Percentiles rank a stretch among this genome's conserved stretches.
Conservation (phyloP, 805 yeast genomes). For the Starmerella scarabaei region DNA sequence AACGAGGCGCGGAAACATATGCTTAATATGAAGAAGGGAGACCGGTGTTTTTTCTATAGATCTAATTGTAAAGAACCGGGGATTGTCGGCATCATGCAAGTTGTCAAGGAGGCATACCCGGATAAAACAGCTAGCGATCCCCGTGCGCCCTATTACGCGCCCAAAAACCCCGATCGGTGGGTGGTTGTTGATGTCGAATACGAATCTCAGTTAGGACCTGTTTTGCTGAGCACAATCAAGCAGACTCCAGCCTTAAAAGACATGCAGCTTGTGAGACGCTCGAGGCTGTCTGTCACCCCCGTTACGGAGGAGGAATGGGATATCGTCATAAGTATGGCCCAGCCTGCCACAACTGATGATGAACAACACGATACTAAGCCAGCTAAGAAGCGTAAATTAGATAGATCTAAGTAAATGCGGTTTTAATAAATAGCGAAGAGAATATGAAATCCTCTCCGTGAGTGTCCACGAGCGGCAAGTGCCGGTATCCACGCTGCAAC, state of each 20-base stretch:
- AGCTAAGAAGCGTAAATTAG: too few relatives aligned
- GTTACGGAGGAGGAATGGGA: slow-evolving; percentile 35
- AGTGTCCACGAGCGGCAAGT: slow-evolving; percentile 58
- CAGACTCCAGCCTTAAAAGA: slow-evolving; percentile 28
- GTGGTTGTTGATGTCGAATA: slow-evolving; percentile 43
- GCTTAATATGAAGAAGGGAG: slow-evolving; percentile 36
- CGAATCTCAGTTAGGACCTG: slow-evolving; percentile 31
- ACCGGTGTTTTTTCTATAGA: slow-evolving; percentile 40
- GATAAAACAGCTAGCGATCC: slow-evolving; percentile 31
- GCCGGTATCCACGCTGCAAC: slow-evolving; percentile 68
- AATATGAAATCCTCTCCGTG: slow-evolving; percentile 69
- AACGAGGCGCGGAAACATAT: slow-evolving; percentile 44
- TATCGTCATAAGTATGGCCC: slow-evolving; percentile 30
- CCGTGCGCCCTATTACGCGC: slow-evolving; percentile 36
- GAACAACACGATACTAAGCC: too few relatives aligned
- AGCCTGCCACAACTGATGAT: background rate
- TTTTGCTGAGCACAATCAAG: slow-evolving; percentile 33
- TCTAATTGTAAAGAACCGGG: slow-evolving; percentile 45
- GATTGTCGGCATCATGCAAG: slow-evolving; percentile 35
- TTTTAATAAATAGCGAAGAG: slow-evolving; percentile 39
- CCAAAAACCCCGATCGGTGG: slow-evolving; percentile 41
- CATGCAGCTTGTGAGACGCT: slow-evolving; percentile 36
- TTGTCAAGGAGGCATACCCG: slow-evolving; percentile 25
- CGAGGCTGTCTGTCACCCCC: slow-evolving; percentile 41
- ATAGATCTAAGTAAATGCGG: background rate